phyloP scores from a whole-genome alignment of 257 asterid species.

The Cinchona pubescens region DNA sequence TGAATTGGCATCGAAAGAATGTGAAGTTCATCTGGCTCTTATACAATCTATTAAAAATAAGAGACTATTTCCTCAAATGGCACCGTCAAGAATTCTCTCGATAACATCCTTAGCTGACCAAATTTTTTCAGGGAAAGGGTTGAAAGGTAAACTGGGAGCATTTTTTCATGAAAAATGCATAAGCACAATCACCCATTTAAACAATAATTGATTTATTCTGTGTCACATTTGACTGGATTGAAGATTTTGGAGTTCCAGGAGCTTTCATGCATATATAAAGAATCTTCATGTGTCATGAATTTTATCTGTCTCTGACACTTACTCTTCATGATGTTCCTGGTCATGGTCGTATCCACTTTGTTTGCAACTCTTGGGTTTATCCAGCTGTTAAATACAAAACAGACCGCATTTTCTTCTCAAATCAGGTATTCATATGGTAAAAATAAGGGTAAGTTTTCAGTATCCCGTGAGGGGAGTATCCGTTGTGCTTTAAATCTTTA shows the following conservation, averaged over 20 bases:
- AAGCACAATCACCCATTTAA: constrained; percentile 22
- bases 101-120: too few relatives aligned
- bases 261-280: constrained; percentile 50
- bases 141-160: constrained; percentile 51
- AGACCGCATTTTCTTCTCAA: constrained; percentile 63
- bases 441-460: too few relatives aligned
- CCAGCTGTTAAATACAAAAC: constrained; percentile 47
- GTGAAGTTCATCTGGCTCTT: too few relatives aligned
- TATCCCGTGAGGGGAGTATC: too few relatives aligned
- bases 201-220: constrained; percentile 38
- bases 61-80: background rate
- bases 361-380: constrained; percentile 83
- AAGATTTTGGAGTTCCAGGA: constrained; percentile 60
- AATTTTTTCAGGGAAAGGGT: constrained; percentile 28
- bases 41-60: too few relatives aligned
- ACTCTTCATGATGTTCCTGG: constrained; percentile 65
- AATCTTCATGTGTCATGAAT: constrained; percentile 62
- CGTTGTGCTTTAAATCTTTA: too few relatives aligned
- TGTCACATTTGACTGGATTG: constrained; percentile 63
- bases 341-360: constrained; percentile 57
- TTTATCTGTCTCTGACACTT: constrained; percentile 63
- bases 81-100: background rate
- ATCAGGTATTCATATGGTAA: constrained; percentile 40
- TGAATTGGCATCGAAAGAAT: too few relatives aligned
- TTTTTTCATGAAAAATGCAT: constrained; percentile 54